Base-by-base conservation (phyloP, 768 basidiomycete species). In the Termitomyces sp. region DNA sequence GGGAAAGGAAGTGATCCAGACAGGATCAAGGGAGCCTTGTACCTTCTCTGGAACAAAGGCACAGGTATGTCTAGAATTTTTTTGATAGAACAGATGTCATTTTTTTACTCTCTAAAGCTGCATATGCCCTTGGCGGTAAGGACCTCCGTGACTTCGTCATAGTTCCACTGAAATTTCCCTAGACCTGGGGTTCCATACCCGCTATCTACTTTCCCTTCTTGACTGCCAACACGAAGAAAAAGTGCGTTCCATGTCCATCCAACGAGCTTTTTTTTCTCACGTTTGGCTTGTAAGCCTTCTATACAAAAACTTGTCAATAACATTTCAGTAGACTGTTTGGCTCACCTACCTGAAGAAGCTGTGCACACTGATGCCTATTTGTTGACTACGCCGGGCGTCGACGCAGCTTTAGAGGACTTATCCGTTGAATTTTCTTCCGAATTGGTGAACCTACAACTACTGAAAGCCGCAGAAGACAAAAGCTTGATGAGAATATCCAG, bases 11-110 rank as follows among this genome's bases (percentile, higher is more conserved):
- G 82, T 57, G 92, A 95, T 66, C 89, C 93, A 10, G 94, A 98
- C 70, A 80, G 88, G 26, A 95, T 97, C 86, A 98, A 98, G 73
- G 96, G 96, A 8, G 93, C 92, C 18, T 75, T 96, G 41, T 94
- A 94, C 67, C 77, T 90, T 20, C 71, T 92, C 10, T 84, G 84
- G 74, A 85, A 87, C 64, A 89, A 88, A 70, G 85, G 82, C 32
- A 85, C 79, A 54, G 79, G 88, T 88, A 60, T 45, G 81, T 52
- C 62, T 22, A 2, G 13, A 52, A 4, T 26, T 52, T 50, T 51
- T 36, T 55, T n/a, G 3, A 58, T 47, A 48, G 7, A 43, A 40
- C 54, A 54, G 35, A 55, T 44, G 24, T 36, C 11, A 24, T 60
- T 26, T 60, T 14, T 54, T 67, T 50, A 64, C 20, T 20, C 49